Base-by-base conservation (phyloP, 1,284 basidiomycete genomes). In the Cryptococcus amylolentus region DNA sequence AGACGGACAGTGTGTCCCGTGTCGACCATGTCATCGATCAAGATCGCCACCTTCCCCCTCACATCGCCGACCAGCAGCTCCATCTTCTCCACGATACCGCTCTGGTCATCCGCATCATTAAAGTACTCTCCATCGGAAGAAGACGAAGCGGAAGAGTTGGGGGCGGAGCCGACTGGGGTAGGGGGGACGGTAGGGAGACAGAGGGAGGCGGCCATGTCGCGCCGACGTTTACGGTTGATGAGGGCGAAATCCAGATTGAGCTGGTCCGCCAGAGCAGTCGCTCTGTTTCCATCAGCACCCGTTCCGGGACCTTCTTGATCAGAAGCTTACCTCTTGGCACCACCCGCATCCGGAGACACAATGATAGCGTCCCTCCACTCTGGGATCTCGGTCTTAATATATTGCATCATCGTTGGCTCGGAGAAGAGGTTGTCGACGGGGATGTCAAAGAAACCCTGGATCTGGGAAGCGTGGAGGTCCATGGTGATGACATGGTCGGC, bases 401-500 rank as follows among this genome's bases (percentile, higher is more conserved):
- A 93, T 9, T 84, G 81, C 63, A 91, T 82, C 88, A 93, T 90
- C 64, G 88, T 80, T 7, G 91, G 88, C 72, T 94, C 91, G 38
- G 88, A 89, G 77, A 87, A 96, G 54, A 96, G 81, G 78, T 98
- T 98, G 81, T 98, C 95, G 55, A 97, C 94, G 16, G 95, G 96
- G 66, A 98, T 94, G 78, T 98, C 93, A 74, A 98, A 98, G 82
- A 98, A 98, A 12, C 95, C 95, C 77, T 98, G 95, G 64, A 98
- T 98, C 81, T 98, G 95, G 66, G 89, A 92, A 12, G 95, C 96
- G 75, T 98, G 95, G 42, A 98, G 82, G 76, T 98, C 95, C 87
- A 98, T 94, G 20, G 95, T 98, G 71, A 98, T 98, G 70, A 98
- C 90, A 75, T 98, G 95, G 80, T 98, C 94, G 66, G 91, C 94